These are phyloP conservation scores for Aspergillus jensenii DNA, from an alignment of 2,329 filamentous ascomycete species.

Conservation along the genomic window DNA sequence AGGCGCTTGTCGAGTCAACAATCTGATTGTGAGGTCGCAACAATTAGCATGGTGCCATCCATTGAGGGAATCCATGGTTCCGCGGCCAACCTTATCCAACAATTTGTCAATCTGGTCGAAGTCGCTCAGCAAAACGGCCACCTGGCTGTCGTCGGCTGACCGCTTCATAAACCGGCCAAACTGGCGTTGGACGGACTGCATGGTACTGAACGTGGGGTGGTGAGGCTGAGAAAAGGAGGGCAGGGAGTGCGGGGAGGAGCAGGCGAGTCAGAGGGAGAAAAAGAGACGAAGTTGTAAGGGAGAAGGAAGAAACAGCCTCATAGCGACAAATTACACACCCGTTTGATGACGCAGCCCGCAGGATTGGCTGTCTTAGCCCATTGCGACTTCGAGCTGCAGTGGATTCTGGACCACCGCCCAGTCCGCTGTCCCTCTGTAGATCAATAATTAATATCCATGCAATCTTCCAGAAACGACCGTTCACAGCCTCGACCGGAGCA, in stretches of 20 bases:
- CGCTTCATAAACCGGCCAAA: constrained; percentile 71
- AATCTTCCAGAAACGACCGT: not conserved
- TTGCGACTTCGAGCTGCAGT: constrained; percentile 8
- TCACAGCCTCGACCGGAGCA: not conserved
- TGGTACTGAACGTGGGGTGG: constrained; percentile 18
- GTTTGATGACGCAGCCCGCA: constrained; percentile 21
- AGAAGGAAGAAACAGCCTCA: constrained; percentile 12
- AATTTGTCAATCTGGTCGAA: constrained; percentile 78
- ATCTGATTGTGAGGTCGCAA: constrained; percentile 52
- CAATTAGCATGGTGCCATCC: not conserved
- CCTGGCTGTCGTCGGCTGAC: constrained; percentile 73
- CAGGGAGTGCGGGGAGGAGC: not conserved
- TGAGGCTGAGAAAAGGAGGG: not conserved
- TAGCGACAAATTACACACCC: not conserved
- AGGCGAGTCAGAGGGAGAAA: not conserved
- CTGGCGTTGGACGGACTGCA: constrained; percentile 63
- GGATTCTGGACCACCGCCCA: constrained; percentile 10
- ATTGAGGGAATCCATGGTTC: constrained; percentile 2
- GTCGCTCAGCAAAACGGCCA: constrained; percentile 72
- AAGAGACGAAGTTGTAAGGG: not conserved
- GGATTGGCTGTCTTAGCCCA: not conserved
- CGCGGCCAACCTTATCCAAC: constrained; percentile 62
- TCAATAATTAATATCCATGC: not conserved
- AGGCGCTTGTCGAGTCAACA: constrained; percentile 71
- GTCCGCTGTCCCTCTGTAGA: constrained; percentile 1